Evolutionary conservation across 768 basidiomycete genomes (phyloP).

Genomic region (Phallus indusiatus): DNA sequence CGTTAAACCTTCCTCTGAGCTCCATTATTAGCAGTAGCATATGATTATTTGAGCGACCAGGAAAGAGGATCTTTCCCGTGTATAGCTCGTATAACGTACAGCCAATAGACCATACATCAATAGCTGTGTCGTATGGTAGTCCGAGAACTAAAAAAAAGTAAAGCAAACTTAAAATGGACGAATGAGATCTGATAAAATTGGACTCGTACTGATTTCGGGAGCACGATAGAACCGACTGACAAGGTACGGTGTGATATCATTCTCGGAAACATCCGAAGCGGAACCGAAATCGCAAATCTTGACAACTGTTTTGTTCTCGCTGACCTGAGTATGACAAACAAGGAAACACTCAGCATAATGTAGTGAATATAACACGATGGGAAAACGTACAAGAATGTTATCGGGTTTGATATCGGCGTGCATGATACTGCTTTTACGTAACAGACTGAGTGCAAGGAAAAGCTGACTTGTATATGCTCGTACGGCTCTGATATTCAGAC

Average conservation of each 20-base stretch:
- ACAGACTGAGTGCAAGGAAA: conserved; percentile 74
- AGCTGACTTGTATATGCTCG: conserved; percentile 97
- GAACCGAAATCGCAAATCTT: conserved; percentile 98
- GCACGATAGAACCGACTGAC: conserved; percentile 97
- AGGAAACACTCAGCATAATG: not conserved
- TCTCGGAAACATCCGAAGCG: conserved; percentile 88
- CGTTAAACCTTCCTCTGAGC: conserved; percentile 86
- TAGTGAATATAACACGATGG: not conserved
- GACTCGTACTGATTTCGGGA: conserved; percentile 84
- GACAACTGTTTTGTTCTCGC: conserved; percentile 84
- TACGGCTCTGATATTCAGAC: conserved; percentile 93
- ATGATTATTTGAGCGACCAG: conserved; percentile 93
- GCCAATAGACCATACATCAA: conserved; percentile 96
- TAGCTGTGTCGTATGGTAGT: conserved; percentile 84
- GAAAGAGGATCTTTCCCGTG: conserved; percentile 95
- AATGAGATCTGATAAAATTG: conserved; percentile 5
- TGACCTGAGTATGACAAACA: conserved; percentile 51
- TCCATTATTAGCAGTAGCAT: conserved; percentile 99
- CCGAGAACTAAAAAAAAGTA: conserved; percentile 63
- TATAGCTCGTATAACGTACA: conserved; percentile 96
- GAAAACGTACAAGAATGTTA: conserved; percentile 74
- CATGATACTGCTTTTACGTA: conserved; percentile 88
- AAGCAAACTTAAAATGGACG: not conserved
- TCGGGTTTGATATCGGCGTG: conserved; percentile 99
- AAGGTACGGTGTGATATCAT: conserved; percentile 96